Evolutionary conservation across 768 basidiomycete genomes (phyloP), one percentile per base, ranked within the genome.

Genomic region (Boletus insuetus): DNA sequence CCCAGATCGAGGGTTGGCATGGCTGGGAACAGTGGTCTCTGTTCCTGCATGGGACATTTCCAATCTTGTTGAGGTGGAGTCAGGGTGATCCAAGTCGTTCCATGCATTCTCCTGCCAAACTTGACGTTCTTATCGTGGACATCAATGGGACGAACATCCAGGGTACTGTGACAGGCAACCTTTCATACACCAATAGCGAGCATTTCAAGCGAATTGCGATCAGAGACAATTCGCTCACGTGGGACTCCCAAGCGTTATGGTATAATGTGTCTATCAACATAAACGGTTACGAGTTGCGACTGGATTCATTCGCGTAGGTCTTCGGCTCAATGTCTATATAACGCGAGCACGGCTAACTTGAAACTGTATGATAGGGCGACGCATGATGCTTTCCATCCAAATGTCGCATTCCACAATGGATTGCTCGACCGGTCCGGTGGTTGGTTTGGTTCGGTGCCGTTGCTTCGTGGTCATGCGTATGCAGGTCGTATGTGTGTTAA

Each of bases 1-100:
- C 62, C 0, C 60, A 63, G 39, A 49, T 58, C 42, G 32, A 35
- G 3, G 31, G 53, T 20, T 42, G 14, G 14, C 9, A 16, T 3
- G 59, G 57, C 1, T 61, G 62, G 62, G 62, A 63, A 32, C 60
- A 48, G 20, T 63, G 60, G 62, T 40, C 57, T 1, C 26, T 61
- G 20, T 52, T 51, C 49, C 17, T 61, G 6, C 54, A 61, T 8
- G 59, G 61, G 2, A 53, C 59, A 5, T 29, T 51, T 31, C 51
- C 61, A n/a, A 34, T 54, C 1, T 34, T 63, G 54, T 17, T 63
- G 29, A 49, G 56, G 39, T 63, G 61, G 59, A 58, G 44, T 7
- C 51, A 43, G 16, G 60, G 60, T 4, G 37, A 58, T n/a, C 59
- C 45, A 3, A 62, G 56, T 45, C 9, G 29, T 9, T 14, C 34